Percentiles rank a stretch among this genome's conserved stretches.
phyloP scores from a whole-genome alignment of 306 rosid species.

The Trifolium dubium region DNA sequence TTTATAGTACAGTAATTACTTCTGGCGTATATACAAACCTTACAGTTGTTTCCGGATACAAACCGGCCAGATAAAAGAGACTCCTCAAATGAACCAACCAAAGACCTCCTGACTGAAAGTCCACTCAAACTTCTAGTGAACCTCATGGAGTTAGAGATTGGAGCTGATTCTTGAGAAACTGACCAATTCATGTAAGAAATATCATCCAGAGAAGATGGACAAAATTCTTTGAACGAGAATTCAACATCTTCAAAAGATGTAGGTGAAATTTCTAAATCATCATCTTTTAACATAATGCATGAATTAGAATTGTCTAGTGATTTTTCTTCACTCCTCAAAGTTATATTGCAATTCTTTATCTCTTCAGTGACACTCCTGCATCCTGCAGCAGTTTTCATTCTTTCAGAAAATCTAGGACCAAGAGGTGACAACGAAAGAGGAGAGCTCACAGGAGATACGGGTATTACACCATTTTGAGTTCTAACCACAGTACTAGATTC shows the following conservation, averaged over 20 bases:
- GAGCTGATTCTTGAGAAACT: slow-evolving; percentile 56
- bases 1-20: slow-evolving; percentile 4
- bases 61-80: slow-evolving; percentile 95
- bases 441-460: slow-evolving; percentile 54
- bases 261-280: slow-evolving; percentile 48
- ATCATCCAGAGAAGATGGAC: slow-evolving; percentile 71
- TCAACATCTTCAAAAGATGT: slow-evolving; percentile 69
- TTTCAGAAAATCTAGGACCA: slow-evolving; percentile 85
- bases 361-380: slow-evolving; percentile 50
- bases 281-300: slow-evolving; percentile 47
- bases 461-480: slow-evolving; percentile 48
- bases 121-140: slow-evolving; percentile 86
- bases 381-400: slow-evolving; percentile 53
- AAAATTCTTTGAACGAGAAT: slow-evolving; percentile 59
- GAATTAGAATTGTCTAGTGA: slow-evolving; percentile 52
- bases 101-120: slow-evolving; percentile 79
- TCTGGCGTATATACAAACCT: slow-evolving; percentile 60
- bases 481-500: slow-evolving; percentile 45
- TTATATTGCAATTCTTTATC: slow-evolving; percentile 49
- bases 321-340: slow-evolving; percentile 46
- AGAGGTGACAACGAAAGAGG: slow-evolving; percentile 87
- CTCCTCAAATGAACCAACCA: slow-evolving; percentile 98
- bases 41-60: slow-evolving; percentile 63
- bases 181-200: slow-evolving; percentile 49
- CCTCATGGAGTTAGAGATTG: slow-evolving; percentile 54